A percentile compares a stretch with the other conserved stretches of the same genome.
Conservation (phyloP, 805 yeast genomes). For the Teunomyces funiuensis region DNA sequence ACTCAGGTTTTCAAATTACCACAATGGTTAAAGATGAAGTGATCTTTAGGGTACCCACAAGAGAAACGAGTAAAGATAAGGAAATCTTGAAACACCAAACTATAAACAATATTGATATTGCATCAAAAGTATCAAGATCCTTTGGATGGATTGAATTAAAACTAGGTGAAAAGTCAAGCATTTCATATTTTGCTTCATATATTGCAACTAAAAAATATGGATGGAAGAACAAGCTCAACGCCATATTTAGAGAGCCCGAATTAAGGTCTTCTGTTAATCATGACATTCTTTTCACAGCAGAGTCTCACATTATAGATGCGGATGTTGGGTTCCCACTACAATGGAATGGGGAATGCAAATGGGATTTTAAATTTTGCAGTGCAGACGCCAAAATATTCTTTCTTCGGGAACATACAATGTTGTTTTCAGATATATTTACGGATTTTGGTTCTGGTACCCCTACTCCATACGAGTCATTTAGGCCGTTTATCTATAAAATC, state of each 20-base stretch:
- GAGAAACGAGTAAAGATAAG: conserved; percentile 79
- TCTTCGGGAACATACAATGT: conserved; percentile 76
- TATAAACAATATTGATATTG: conserved; percentile 6
- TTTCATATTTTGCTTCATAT: conserved; percentile 48
- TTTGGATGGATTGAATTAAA: conserved; percentile 92
- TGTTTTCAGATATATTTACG: conserved; percentile 66
- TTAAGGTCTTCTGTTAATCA: conserved; percentile 86
- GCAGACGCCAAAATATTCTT: conserved; percentile 58
- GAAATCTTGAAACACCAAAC: conserved; percentile 19
- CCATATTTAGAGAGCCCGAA: conserved; percentile 56
- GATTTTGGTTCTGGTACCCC: conserved; percentile 79
- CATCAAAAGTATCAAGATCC: conserved; percentile 46
- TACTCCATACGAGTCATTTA: conserved; percentile 69
- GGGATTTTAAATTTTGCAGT: conserved; percentile 61
- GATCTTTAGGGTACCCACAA: conserved; percentile 71
- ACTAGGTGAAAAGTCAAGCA: conserved; percentile 51
- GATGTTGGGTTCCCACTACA: conserved; percentile 67
- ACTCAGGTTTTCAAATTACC: conserved; percentile 55
- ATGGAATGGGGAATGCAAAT: conserved; percentile 79
- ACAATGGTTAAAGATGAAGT: conserved; percentile 63
- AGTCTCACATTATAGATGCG: conserved; percentile 52
- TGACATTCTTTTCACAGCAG: conserved; percentile 68
- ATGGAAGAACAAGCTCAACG: conserved; percentile 48
- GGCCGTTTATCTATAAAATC: conserved; percentile 66
- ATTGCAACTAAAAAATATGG: conserved; percentile 54